phyloP scores from a whole-genome alignment of 2,329 filamentous ascomycete genomes.

The Alternaria sp. region DNA sequence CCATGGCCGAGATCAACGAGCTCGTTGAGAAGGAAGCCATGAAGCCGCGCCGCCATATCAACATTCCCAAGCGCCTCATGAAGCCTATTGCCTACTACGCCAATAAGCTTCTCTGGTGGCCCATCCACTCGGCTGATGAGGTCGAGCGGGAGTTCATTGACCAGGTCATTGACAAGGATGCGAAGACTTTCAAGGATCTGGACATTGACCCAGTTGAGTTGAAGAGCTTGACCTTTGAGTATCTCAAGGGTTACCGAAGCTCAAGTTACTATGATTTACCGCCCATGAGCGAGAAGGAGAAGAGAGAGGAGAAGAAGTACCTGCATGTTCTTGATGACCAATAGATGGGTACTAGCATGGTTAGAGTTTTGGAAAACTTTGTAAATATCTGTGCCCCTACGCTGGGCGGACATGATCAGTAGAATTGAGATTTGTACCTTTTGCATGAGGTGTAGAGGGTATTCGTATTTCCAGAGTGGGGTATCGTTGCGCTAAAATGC shows the following conservation, averaged over 20 bases:
- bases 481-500: slow-evolving; percentile 26
- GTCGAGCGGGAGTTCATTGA: slow-evolving; percentile 93
- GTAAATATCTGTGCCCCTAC: slow-evolving; percentile 41
- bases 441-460: slow-evolving; percentile 16
- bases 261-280: slow-evolving; percentile 90
- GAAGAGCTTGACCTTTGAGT: slow-evolving; percentile 87
- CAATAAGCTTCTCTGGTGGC: slow-evolving; percentile 91
- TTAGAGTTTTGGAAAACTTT: slow-evolving; percentile 25
- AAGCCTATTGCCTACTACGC: slow-evolving; percentile 77
- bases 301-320: slow-evolving; percentile 94
- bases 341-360: slow-evolving; percentile 28
- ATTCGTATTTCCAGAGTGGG: slow-evolving; percentile 29
- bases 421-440: slow-evolving; percentile 33
- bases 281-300: slow-evolving; percentile 93
- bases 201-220: slow-evolving; percentile 89
- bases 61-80: slow-evolving; percentile 81
- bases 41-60: slow-evolving; percentile 89
- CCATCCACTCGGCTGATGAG: slow-evolving; percentile 80
- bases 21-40: slow-evolving; percentile 92
- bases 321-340: slow-evolving; percentile 73
- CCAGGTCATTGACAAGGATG: slow-evolving; percentile 85
- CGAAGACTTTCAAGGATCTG: slow-evolving; percentile 95
- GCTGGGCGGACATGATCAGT: slow-evolving; percentile 27
- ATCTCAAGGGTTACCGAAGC: slow-evolving; percentile 92
- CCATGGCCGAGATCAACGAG: slow-evolving; percentile 82